Evolutionary conservation across 768 basidiomycete species (phyloP), one percentile per base, ranked within the genome.

Genomic region (Glaciozyma martinii): DNA sequence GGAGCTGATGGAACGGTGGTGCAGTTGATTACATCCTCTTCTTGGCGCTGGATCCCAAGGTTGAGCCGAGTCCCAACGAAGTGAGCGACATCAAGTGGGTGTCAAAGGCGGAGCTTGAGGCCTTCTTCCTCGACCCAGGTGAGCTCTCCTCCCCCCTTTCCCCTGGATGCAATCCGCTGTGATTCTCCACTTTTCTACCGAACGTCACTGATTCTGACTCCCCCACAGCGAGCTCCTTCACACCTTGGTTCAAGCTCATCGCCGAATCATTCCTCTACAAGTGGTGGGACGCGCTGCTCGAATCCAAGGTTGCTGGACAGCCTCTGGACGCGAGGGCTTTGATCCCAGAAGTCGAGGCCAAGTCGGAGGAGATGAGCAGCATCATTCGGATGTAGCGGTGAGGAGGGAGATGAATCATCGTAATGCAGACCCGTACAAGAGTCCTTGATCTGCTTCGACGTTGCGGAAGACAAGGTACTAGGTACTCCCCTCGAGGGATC

Each of bases 241-340:
- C 95, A 10, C 95, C 95, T 0, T 99, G 95, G 95, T 99, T 99
- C 84, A 90, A 92, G 77, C 85, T 98, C 33, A 98, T 99, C 74
- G 92, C 91, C 3, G 84, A 92, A 5, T 91, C 97, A 76, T 94
- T 94, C 77, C 81, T 99, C 50, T 98, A 93, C 75, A 90, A 89
- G 29, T 99, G 95, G 95, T 99, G 95, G 95, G 91, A 95, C 73
- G 86, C 88, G 66, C 84, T 99, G 50, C 73, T 87, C 67, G 79
- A 78, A 1, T 60, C 69, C 15, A 15, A 27, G 13, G 32, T 0
- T 23, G 15, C 32, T 10, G n/a, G 25, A 2, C 44, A 5, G 6
- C 18, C 5, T 23, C 46, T 70, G 25, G 69, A 70, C 46, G 66
- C 69, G 2, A 59, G 60, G 49, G 23, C 19, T 12, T 15, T 70